Conservation (phyloP, 192 early-diverging fungal species). For the Linnemannia hyalina region DNA sequence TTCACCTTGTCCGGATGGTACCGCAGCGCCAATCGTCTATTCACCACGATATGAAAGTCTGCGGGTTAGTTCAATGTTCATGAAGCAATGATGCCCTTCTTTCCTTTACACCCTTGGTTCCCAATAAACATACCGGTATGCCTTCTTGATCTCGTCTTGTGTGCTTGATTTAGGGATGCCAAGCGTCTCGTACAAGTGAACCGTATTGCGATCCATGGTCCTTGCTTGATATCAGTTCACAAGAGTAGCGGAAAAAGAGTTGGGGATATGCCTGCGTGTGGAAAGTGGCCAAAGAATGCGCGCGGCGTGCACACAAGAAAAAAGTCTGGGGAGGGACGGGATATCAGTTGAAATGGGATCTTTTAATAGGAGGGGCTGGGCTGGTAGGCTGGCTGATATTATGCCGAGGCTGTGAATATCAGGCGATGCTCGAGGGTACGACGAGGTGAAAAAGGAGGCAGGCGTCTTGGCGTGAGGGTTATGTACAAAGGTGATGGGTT, state of each 20-base stretch:
- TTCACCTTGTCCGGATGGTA: slow-evolving; percentile 34
- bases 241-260: background rate
- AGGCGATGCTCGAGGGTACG: background rate
- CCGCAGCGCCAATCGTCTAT: slow-evolving; percentile 14
- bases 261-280: background rate
- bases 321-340: background rate
- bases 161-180: slow-evolving; percentile 58
- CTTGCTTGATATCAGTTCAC: background rate
- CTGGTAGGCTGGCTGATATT: background rate
- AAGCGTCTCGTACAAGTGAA: slow-evolving; percentile 59
- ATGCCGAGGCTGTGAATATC: background rate
- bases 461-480: too few species aligned
- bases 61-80: background rate
- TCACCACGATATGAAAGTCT: background rate
- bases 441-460: background rate
- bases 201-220: slow-evolving; percentile 64
- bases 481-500: too few species aligned
- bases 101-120: too few species aligned
- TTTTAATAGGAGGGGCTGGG: background rate
- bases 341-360: background rate
- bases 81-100: too few species aligned
- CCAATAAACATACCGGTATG: slow-evolving; percentile 18
- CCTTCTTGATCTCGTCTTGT: slow-evolving; percentile 66
- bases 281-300: background rate
- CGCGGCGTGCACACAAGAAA: background rate